phyloP scores from a whole-genome alignment of 306 rosid species.

The Alnus rubra region DNA sequence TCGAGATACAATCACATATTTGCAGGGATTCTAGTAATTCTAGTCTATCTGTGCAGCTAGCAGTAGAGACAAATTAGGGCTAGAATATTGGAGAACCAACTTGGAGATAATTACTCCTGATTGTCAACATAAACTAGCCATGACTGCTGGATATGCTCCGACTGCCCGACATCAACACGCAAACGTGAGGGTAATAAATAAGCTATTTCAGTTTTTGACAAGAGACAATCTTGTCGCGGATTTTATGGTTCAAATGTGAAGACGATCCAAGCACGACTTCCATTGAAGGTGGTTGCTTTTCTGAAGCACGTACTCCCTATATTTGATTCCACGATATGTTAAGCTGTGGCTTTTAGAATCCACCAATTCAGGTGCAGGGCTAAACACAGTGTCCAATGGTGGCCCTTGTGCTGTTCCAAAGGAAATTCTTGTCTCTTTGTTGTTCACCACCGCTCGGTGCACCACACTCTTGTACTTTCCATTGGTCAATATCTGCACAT shows the following conservation, averaged over 20 bases:
- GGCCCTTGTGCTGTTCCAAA: constrained; percentile 58
- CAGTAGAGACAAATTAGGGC: too few relatives aligned
- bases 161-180: too few relatives aligned
- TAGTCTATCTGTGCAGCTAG: too few relatives aligned
- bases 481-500: constrained; percentile 47
- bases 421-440: constrained; percentile 45
- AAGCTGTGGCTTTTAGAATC: neutral
- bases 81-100: too few relatives aligned
- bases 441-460: constrained; percentile 57
- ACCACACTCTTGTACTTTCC: constrained; percentile 65
- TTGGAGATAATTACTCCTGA: too few relatives aligned
- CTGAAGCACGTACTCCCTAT: constrained; percentile 45
- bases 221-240: too few relatives aligned
- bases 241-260: constrained; percentile 32
- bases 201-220: too few relatives aligned
- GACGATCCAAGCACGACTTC: constrained; percentile 45
- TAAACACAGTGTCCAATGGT: constrained; percentile 37
- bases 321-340: constrained; percentile 37
- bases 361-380: constrained; percentile 39
- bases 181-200: too few relatives aligned
- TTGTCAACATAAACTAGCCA: too few relatives aligned
- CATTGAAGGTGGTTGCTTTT: constrained; percentile 32
- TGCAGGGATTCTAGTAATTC: too few relatives aligned
- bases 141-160: too few relatives aligned
- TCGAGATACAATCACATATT: too few relatives aligned